A percentile compares a stretch with the other conserved stretches of the same genome.
Evolutionary conservation across 331 rosid genomes (phyloP).

Genomic region (Dryas integrifolia): DNA sequence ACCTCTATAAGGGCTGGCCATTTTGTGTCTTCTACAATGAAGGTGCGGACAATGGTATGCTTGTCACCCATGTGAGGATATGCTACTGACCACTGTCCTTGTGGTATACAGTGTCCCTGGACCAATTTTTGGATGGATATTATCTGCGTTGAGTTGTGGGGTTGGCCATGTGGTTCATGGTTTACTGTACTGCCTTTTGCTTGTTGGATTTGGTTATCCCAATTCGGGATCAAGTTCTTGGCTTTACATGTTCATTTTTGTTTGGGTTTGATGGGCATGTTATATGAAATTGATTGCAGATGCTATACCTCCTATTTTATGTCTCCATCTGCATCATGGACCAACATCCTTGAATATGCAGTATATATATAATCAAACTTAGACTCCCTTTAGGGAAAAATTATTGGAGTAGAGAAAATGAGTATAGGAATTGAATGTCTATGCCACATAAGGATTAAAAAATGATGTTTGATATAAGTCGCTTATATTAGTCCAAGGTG

Average conservation of each 20-base stretch:
- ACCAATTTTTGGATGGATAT: neutral
- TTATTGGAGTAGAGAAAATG: neutral
- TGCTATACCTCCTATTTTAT: neutral
- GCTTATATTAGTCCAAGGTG: too few relatives aligned
- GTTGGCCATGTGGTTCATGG: slow-evolving; percentile 17
- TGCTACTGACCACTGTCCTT: neutral
- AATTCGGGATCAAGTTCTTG: neutral
- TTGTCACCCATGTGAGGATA: slow-evolving; percentile 1
- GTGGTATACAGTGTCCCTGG: neutral
- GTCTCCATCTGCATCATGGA: slow-evolving; percentile 4
- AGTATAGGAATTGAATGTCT: neutral
- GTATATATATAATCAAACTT: neutral
- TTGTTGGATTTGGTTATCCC: slow-evolving; percentile 9
- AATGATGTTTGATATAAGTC: too few relatives aligned
- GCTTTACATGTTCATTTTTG: neutral
- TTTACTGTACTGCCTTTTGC: neutral
- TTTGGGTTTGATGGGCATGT: slow-evolving; percentile 5
- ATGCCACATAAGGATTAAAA: too few relatives aligned
- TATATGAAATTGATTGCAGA: neutral
- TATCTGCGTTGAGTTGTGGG: slow-evolving; percentile 1
- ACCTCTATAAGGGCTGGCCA: neutral
- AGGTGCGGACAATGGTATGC: slow-evolving; percentile 5
- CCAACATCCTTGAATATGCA: neutral
- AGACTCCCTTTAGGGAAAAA: too few relatives aligned
- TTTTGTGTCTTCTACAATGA: neutral